Conservation (phyloP, 257 asterid species). For the Nicotiana benthamiana region DNA sequence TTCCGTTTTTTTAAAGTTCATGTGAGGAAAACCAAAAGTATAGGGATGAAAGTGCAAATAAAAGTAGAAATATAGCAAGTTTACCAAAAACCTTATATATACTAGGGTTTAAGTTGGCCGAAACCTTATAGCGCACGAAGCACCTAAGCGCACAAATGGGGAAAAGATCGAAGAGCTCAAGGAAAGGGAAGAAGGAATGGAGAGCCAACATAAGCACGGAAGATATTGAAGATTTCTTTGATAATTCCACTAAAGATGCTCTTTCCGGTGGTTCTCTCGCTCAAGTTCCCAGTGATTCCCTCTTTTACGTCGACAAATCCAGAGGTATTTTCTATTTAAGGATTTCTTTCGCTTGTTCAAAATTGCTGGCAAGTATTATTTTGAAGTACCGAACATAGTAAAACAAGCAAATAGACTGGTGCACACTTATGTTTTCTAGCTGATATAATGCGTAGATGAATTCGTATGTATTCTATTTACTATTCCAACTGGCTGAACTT, state of each 20-base stretch:
- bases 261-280: slow-evolving; percentile 92
- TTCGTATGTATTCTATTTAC: background rate
- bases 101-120: background rate
- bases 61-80: background rate
- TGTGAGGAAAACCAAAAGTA: background rate
- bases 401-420: background rate
- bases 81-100: background rate
- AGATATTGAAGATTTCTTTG: slow-evolving; percentile 76
- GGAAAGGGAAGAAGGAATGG: slow-evolving; percentile 98
- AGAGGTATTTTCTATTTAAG: slow-evolving; percentile 36
- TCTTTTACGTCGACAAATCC: slow-evolving; percentile 76
- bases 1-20: no score
- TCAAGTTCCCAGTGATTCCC: slow-evolving; percentile 54
- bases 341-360: background rate
- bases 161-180: slow-evolving; percentile 64
- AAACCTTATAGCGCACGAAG: background rate
- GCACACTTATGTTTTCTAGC: background rate
- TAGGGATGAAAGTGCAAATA: background rate
- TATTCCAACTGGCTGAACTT: background rate
- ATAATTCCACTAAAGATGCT: slow-evolving; percentile 82
- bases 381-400: background rate
- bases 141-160: slow-evolving; percentile 39
- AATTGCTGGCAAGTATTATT: background rate
- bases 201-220: slow-evolving; percentile 90
- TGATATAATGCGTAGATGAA: background rate